phyloP scores from a whole-genome alignment of 768 basidiomycete genomes.

The Rhodotorula toruloides region DNA sequence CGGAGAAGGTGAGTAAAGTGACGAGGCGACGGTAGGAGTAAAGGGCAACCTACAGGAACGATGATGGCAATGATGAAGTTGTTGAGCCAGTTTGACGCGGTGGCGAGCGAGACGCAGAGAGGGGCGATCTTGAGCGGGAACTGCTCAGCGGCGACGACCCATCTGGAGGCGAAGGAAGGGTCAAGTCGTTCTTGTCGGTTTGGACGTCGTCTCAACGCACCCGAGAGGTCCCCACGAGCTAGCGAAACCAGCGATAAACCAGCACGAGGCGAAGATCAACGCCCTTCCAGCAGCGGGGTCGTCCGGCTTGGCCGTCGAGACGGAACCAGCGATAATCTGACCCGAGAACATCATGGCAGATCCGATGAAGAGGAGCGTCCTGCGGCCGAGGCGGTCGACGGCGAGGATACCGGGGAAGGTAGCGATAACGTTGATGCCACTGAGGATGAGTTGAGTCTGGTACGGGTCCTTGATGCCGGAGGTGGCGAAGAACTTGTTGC shows the following conservation, averaged over 20 bases:
- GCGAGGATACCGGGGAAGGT: constrained; percentile 35
- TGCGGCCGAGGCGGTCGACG: constrained; percentile 29
- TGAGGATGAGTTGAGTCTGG: constrained; percentile 37
- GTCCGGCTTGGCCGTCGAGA: constrained; percentile 16
- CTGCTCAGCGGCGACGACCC: constrained; percentile 30
- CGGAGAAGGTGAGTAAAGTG: too few relatives aligned
- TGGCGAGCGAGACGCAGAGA: constrained; percentile 34
- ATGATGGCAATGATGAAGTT: constrained; percentile 30
- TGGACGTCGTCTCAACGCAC: not conserved
- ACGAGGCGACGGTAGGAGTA: too few relatives aligned
- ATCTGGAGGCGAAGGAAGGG: not conserved
- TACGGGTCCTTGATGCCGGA: constrained; percentile 35
- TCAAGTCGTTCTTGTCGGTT: not conserved
- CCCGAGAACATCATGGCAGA: constrained; percentile 35
- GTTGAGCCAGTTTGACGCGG: constrained; percentile 37
- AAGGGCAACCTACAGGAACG: too few relatives aligned
- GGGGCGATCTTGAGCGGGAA: constrained; percentile 38
- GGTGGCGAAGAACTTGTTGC: constrained; percentile 31
- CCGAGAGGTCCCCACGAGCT: not conserved
- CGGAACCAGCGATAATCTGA: constrained; percentile 21
- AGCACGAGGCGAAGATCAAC: constrained; percentile 35
- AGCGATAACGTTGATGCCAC: constrained; percentile 29
- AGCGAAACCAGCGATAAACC: constrained; percentile 34
- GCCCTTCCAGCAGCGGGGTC: constrained; percentile 32
- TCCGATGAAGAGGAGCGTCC: constrained; percentile 31